Base-by-base conservation (phyloP, 225 moss, liverwort and hornwort species). In the Pleurozium schreberi region DNA sequence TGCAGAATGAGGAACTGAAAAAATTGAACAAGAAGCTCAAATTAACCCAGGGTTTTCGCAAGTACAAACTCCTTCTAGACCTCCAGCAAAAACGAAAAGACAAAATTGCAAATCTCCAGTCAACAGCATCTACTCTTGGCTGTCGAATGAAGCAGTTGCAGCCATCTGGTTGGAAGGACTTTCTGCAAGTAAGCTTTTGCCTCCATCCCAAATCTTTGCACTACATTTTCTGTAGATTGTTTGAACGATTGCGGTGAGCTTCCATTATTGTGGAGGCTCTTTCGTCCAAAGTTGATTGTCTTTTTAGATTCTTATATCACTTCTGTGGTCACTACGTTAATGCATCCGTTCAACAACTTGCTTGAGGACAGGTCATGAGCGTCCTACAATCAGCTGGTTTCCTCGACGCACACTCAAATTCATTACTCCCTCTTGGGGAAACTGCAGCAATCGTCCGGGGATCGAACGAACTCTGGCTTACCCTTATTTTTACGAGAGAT, bases 111-210 rank as follows among this genome's bases (percentile, higher is more conserved):
- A 91, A 92, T n/a, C 91, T 96, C 80, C 92, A 92, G 89, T 85
- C 90, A 25, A 96, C 89, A 84, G 93, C 90, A 49, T 85, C 89
- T 84, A 88, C 89, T 88, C 90, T 98, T 84, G 89, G 93, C n/a
- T 88, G 76, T 86, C 95, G 96, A 60, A 96, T 96, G 61, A 95
- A 95, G 82, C 92, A 95, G 89, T 93, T 96, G 95, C 93, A 95
- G 73, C 96, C 96, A 87, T 95, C 97, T 63, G 97, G 96, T 49
- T 98, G 98, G 98, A 95, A 97, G 71, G 94, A 95, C 76, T 98
- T 98, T 91, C 92, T 97, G 87, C 96, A 95, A 89, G 93, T 93
- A 89, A 81, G 83, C 59, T 79, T 78, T 74, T 63, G 61, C 89
- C 87, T 91, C 71, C 55, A 82, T 77, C 58, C 42, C 50, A 75